Conservation (phyloP, 106 monocot genomes). For the Phalaenopsis aphrodite region DNA sequence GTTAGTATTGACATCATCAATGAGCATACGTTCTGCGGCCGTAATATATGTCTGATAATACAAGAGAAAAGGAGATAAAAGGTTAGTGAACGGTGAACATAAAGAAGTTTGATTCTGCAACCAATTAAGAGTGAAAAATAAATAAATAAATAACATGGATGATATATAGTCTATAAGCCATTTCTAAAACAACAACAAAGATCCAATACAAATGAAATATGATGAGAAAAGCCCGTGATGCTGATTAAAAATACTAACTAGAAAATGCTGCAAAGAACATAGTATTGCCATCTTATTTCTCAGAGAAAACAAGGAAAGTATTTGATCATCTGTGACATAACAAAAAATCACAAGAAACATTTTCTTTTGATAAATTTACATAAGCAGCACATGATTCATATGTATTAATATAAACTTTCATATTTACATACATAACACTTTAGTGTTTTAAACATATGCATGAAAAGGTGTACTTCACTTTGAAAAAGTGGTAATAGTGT, state of each 20-base stretch:
- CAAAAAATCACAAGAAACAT: too few relatives aligned
- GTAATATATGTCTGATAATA: slow-evolving; percentile 46
- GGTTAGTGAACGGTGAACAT: not conserved
- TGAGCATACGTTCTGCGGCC: slow-evolving; percentile 88
- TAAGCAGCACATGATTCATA: too few relatives aligned
- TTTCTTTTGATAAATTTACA: too few relatives aligned
- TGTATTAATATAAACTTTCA: too few relatives aligned
- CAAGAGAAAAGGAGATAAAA: not conserved
- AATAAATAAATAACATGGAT: not conserved
- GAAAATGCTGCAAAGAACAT: too few relatives aligned
- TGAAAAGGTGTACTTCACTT: too few relatives aligned
- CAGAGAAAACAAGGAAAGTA: too few relatives aligned
- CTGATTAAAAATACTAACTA: not conserved
- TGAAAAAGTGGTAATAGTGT: too few relatives aligned
- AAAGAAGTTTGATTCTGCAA: not conserved
- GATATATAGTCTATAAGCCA: not conserved
- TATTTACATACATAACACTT: too few relatives aligned
- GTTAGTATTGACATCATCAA: slow-evolving; percentile 74
- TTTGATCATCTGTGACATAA: too few relatives aligned
- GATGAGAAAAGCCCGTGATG: not conserved
- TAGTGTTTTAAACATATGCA: too few relatives aligned
- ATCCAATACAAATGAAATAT: not conserved
- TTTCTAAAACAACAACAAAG: not conserved
- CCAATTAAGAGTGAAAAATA: not conserved
- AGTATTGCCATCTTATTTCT: too few relatives aligned